Evolutionary conservation across 495 filamentous ascomycete species (phyloP), one percentile per base, ranked within the genome.

Genomic region (Xylaria scruposa): DNA sequence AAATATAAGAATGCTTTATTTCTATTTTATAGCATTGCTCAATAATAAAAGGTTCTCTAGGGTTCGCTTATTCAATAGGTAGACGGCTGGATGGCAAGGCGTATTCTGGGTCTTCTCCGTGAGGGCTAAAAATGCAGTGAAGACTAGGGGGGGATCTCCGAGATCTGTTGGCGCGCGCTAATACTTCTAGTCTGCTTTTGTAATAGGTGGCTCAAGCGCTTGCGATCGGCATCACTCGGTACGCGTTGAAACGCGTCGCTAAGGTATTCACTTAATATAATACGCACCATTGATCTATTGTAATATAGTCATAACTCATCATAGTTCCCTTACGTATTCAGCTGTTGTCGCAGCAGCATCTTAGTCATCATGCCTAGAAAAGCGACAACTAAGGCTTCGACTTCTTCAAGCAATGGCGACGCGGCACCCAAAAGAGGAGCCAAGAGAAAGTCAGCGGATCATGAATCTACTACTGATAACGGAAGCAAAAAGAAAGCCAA

Each of bases 381-480:
- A 17, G 60, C 60, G n/a, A 8, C 60, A 3, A 46, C 38, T 13
- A 15, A 13, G 6, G 47, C 49, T 26, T 53, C 49, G 21, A 53
- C 49, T 3, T 4, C 49, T 4, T 3, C 60, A 38, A 13, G 24
- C 2, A 10, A 24, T 9, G 6, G 38, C 24, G 40, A 44, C 21
- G 5, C 60, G 3, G 38, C 60, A 40, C 60, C 60, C 21, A 63
- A 63, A 21, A 66, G 40, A 31, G 68, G 71, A 17, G 46, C 49
- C 13, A 76, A 76, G 58, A 73, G 74, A 26, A 70, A 71, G 65
- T 69, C 74, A 21, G 70, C 49, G 4, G 72, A 71, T 19, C 36
- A 54, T 21, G 53, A 65, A 12, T 21, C 38, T 2, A 47, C 49
- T 0, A 24, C 56, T 19, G 44, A 31, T 21, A 51, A 26, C 9